Percentiles rank a stretch among this genome's conserved stretches.
Evolutionary conservation across 495 filamentous ascomycete genomes (phyloP).

Genomic region (Xylaria sp.): DNA sequence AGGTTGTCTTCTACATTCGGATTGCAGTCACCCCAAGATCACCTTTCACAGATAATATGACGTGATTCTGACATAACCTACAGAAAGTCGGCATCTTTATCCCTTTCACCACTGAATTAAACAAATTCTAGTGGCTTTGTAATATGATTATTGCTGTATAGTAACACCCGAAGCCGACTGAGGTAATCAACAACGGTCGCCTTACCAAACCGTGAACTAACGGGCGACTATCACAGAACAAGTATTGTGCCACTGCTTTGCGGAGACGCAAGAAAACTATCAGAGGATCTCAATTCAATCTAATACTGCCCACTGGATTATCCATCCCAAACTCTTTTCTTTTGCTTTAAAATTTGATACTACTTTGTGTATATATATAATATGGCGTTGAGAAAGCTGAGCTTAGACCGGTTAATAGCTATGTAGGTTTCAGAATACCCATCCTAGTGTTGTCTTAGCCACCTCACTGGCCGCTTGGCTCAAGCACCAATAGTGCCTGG

Average conservation of each 20-base stretch:
- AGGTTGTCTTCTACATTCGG: not conserved
- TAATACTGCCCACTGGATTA: not conserved
- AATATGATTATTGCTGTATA: not conserved
- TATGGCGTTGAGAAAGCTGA: not conserved
- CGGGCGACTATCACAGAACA: not conserved
- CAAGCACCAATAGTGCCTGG: slow-evolving; percentile 4
- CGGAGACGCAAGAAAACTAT: not conserved
- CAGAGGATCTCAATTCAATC: not conserved
- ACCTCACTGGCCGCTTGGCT: not conserved
- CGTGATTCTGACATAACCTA: too few relatives aligned
- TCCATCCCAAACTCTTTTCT: not conserved
- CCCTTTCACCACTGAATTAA: too few relatives aligned
- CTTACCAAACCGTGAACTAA: not conserved
- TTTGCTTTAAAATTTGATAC: too few relatives aligned
- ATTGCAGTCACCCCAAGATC: not conserved
- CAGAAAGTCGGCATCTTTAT: too few relatives aligned
- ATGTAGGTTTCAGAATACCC: not conserved
- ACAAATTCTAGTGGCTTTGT: not conserved
- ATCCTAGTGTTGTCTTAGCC: not conserved
- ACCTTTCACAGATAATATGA: too few relatives aligned
- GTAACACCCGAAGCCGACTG: not conserved
- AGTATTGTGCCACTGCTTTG: too few relatives aligned
- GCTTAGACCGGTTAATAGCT: not conserved
- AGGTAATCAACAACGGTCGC: not conserved
- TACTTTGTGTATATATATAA: too few relatives aligned